phyloP scores from a whole-genome alignment of 2,329 filamentous ascomycete species.

The Juglanconis oblonga region DNA sequence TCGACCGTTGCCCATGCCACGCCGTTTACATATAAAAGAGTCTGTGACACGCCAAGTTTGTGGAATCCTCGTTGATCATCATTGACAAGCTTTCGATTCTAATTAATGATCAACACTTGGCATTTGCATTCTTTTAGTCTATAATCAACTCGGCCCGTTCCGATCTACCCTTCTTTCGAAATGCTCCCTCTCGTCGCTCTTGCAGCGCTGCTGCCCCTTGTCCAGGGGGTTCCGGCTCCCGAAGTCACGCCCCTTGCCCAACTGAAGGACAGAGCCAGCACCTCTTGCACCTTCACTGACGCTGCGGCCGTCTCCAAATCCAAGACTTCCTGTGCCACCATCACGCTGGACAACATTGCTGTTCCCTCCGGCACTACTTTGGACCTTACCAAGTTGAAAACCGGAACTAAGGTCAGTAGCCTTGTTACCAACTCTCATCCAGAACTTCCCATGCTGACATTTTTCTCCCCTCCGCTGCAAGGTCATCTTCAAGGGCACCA shows the following conservation, averaged over 20 bases:
- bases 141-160: background rate
- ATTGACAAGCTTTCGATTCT: too few relatives aligned
- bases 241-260: background rate
- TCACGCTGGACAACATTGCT: slow-evolving; percentile 33
- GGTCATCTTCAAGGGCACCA: slow-evolving; percentile 24
- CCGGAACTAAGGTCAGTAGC: slow-evolving; percentile 31
- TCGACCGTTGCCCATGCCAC: too few relatives aligned
- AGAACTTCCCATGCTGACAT: background rate
- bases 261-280: slow-evolving; percentile 3
- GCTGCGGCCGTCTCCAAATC: slow-evolving; percentile 17
- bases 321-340: slow-evolving; percentile 31
- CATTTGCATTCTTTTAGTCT: background rate
- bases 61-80: too few relatives aligned
- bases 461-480: background rate
- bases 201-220: slow-evolving; percentile 10
- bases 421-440: background rate
- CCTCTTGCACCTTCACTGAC: slow-evolving; percentile 18
- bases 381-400: slow-evolving; percentile 32
- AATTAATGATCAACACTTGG: too few relatives aligned
- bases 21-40: too few relatives aligned
- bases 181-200: slow-evolving; percentile 7
- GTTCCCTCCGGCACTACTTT: slow-evolving; percentile 36
- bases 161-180: background rate
- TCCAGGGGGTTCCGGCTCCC: slow-evolving; percentile 5
- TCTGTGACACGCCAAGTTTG: too few relatives aligned